A percentile compares a stretch with the other conserved stretches of the same genome.
These are phyloP conservation scores for Rhizopogon rudus DNA, from an alignment of 768 basidiomycete genomes.

Conservation along the genomic window DNA sequence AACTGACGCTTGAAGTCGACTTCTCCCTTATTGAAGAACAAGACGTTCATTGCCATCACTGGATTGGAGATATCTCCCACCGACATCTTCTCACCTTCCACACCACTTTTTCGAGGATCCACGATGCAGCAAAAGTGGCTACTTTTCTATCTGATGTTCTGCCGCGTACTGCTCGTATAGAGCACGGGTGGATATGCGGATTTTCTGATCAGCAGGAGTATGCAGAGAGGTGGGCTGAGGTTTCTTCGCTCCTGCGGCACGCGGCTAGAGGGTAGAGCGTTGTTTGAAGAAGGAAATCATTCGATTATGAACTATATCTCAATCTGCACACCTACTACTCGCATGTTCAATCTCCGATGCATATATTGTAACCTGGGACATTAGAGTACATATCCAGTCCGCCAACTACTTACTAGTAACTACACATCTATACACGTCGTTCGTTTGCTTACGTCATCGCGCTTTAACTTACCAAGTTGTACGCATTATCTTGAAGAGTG, in stretches of 20 bases:
- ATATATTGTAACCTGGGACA: not conserved
- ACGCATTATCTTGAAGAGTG: not conserved
- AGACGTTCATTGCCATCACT: slow-evolving; percentile 2
- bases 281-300: not conserved
- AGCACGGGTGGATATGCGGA: slow-evolving; percentile 7
- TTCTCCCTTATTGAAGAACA: slow-evolving; percentile 10
- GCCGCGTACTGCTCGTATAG: slow-evolving; percentile 10
- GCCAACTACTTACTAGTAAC: too few relatives aligned
- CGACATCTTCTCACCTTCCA: not conserved
- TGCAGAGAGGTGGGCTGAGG: slow-evolving; percentile 17
- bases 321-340: not conserved
- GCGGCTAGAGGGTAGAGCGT: not conserved
- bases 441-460: not conserved
- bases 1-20: slow-evolving; percentile 17
- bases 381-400: too few relatives aligned
- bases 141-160: slow-evolving; percentile 23
- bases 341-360: not conserved
- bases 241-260: slow-evolving; percentile 16
- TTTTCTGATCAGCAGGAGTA: slow-evolving; percentile 9
- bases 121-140: slow-evolving; percentile 12
- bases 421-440: too few relatives aligned
- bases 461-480: not conserved
- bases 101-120: slow-evolving; percentile 14
- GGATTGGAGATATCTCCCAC: not conserved
- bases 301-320: not conserved